Percentiles rank a stretch among this genome's conserved stretches.
Conservation (phyloP, 2,329 filamentous ascomycete species). For the Arthrobotrys musiformis region DNA sequence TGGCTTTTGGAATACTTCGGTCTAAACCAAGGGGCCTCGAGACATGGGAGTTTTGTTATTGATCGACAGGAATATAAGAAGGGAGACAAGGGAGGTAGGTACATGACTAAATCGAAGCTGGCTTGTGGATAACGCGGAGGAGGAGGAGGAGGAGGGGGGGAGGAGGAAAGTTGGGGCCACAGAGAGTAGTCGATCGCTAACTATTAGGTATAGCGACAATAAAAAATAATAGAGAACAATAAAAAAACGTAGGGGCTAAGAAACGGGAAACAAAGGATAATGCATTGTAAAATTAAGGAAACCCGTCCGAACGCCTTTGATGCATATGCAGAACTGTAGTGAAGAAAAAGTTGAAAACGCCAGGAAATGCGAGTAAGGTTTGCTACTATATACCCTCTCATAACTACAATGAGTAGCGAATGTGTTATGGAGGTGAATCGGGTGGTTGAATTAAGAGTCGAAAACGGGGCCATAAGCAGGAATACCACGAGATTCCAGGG, state of each 20-base stretch:
- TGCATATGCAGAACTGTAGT: neutral
- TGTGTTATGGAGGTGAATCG: neutral
- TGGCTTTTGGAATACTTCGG: no score
- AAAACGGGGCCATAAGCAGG: constrained; percentile 62
- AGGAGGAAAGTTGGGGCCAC: no score
- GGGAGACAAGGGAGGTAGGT: no score
- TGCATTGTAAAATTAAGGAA: neutral
- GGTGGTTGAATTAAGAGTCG: constrained; percentile 57
- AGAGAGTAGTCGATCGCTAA: no score
- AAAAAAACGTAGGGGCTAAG: neutral
- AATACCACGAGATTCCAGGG: constrained; percentile 62
- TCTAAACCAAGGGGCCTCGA: no score
- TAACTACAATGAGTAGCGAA: neutral
- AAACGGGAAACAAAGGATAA: neutral
- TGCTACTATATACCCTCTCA: constrained; percentile 7
- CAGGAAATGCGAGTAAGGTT: neutral
- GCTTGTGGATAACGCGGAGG: no score
- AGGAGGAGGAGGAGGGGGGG: neutral
- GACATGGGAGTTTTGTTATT: no score
- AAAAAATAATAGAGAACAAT: neutral
- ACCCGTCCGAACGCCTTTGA: neutral
- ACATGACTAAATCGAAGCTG: no score
- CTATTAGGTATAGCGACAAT: no score
- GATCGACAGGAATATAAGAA: no score
- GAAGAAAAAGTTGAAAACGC: neutral